Percentiles rank a stretch among this genome's conserved stretches.
Evolutionary conservation across 2,329 filamentous ascomycete species (phyloP).

Genomic region (Stemphylium vesicarium): DNA sequence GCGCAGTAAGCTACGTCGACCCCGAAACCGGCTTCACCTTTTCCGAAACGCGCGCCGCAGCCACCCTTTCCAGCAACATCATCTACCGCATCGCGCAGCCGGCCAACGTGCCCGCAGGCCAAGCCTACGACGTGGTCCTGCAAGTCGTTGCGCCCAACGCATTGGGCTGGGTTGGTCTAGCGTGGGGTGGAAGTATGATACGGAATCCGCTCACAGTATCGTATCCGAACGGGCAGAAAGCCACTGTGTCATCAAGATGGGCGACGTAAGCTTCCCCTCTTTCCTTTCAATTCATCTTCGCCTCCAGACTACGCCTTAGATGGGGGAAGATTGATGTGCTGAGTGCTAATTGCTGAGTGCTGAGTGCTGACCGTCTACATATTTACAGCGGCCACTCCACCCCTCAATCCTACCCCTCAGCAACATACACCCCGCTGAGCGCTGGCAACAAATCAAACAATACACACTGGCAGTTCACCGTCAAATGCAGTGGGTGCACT

Average conservation of each 20-base stretch:
- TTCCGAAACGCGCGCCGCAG: constrained; percentile 40
- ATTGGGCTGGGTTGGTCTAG: constrained; percentile 40
- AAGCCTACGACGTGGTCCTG: constrained; percentile 36
- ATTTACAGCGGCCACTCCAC: constrained; percentile 29
- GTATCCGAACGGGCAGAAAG: constrained; percentile 36
- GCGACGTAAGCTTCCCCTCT: constrained; percentile 33
- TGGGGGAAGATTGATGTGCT: too few relatives aligned
- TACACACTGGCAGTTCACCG: constrained; percentile 43
- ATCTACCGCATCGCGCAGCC: constrained; percentile 40
- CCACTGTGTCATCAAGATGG: constrained; percentile 37
- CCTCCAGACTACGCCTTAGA: too few relatives aligned
- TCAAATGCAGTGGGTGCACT: constrained; percentile 41
- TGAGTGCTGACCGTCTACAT: too few relatives aligned
- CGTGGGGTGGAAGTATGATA: constrained; percentile 43
- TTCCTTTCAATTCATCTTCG: too few relatives aligned
- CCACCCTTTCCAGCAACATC: constrained; percentile 33
- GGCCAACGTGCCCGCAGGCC: constrained; percentile 20
- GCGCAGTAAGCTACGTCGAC: constrained; percentile 30
- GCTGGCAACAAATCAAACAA: constrained; percentile 38
- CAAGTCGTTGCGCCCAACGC: constrained; percentile 36
- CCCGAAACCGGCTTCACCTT: constrained; percentile 44
- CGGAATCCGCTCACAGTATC: constrained; percentile 39
- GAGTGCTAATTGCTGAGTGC: too few relatives aligned
- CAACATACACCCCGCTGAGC: constrained; percentile 30
- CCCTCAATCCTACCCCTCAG: constrained; percentile 32